Conservation (phyloP, 495 filamentous ascomycete genomes). For the Penicillium psychrofluorescens region DNA sequence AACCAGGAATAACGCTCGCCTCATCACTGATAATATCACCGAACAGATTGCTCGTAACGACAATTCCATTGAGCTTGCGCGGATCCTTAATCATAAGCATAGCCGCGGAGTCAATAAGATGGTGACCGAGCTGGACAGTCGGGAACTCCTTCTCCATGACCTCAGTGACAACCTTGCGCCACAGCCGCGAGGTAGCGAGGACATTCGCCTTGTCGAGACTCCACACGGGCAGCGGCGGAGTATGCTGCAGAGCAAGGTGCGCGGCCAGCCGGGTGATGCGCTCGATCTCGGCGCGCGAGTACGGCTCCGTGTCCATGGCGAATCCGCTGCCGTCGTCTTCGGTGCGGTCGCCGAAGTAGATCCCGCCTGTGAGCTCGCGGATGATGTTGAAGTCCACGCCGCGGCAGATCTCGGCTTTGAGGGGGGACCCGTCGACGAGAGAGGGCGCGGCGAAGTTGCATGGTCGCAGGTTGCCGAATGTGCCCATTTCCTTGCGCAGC, state of each 20-base stretch:
- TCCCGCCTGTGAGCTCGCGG: conserved; percentile 88
- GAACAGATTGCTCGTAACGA: conserved; percentile 92
- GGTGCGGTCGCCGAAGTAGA: conserved; percentile 93
- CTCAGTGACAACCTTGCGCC: conserved; percentile 82
- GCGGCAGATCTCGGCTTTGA: conserved; percentile 79
- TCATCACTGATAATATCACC: conserved; percentile 97
- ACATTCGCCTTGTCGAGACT: conserved; percentile 97
- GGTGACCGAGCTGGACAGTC: conserved; percentile 72
- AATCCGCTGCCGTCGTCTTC: conserved; percentile 71
- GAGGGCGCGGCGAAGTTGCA: conserved; percentile 93
- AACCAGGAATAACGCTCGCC: conserved; percentile 91
- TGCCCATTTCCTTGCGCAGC: conserved; percentile 88
- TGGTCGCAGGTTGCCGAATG: conserved; percentile 95
- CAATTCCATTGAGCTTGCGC: conserved; percentile 79
- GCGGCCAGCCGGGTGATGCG: conserved; percentile 79
- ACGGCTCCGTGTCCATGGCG: conserved; percentile 86
- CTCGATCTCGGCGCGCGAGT: conserved; percentile 82
- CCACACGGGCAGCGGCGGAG: conserved; percentile 79
- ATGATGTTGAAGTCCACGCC: conserved; percentile 93
- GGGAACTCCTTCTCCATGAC: conserved; percentile 79
- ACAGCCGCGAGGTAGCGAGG: conserved; percentile 80
- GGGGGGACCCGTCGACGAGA: conserved; percentile 79
- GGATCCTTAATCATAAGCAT: conserved; percentile 99
- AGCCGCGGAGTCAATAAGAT: conserved; percentile 91
- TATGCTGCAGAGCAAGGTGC: conserved; percentile 68